Base-by-base conservation (phyloP, 192 early-diverging fungal species). In the Coemansia sp. region DNA sequence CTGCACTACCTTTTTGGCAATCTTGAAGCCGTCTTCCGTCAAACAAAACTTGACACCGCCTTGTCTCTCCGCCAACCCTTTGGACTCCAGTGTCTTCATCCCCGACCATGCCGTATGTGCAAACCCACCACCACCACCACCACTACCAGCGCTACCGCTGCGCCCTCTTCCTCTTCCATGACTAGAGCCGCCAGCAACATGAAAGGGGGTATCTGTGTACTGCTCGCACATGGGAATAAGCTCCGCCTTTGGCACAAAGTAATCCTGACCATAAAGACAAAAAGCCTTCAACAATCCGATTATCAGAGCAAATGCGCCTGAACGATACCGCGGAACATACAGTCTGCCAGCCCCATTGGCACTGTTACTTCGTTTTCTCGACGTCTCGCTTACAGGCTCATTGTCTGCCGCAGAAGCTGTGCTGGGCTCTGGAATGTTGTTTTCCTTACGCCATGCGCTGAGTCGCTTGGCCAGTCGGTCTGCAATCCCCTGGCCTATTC, bases 281-380 rank as follows among this genome's bases (percentile, higher is more conserved):
- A 39, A 78, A 20, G 61, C 86, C 51, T 83, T 83, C 20, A 72
- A 74, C 32, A 96, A 70, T 8, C 90, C 81, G 0, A 96, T 66
- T 32, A 97, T 75, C 37, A 97, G 89, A 4, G 88, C 93, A 76
- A 94, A 97, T 4, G 89, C 86, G 4, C 92, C 94, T 0, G 91
- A 90, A 3, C 94, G 86, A 65, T 89, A 90, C 37, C 81, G 64
- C 32, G 95, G 95, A 32, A 95, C 83, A 68, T 97, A 97, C 3
- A 73, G 41, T 0, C 74, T 63, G 1, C 63, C 37, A 17, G 65
- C 11, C 2, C 34, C 22, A 15, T 20, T 33, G 7, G 53, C 20
- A 35, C 20, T 62, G 18, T 65, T 18, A 20, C 39, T 57, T 36
- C 71, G 39, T 8, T 28, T 8, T 14, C 52, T 12, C 20, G 58